Conservation (phyloP, 768 basidiomycete species). For the Amanita exitialis region DNA sequence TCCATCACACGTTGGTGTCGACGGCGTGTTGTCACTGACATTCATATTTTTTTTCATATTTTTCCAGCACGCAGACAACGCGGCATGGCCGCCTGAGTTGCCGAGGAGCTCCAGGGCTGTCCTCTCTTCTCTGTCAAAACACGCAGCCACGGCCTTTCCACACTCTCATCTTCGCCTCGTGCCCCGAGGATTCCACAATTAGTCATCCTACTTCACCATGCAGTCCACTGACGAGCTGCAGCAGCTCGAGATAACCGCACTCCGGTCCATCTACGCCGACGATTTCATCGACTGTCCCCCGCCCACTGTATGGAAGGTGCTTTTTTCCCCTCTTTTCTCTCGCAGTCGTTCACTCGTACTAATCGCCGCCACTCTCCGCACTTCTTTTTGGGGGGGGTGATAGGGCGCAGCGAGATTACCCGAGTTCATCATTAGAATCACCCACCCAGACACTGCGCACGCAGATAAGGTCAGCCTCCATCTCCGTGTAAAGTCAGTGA, state of each 20-base stretch:
- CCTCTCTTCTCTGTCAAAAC: too few relatives aligned
- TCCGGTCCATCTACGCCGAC: constrained; percentile 73
- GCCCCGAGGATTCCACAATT: too few relatives aligned
- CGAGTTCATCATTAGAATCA: constrained; percentile 68
- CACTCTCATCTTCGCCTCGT: too few relatives aligned
- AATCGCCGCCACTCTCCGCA: not conserved
- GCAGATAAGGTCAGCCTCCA: constrained; percentile 51
- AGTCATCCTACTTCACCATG: too few relatives aligned
- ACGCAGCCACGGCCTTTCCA: too few relatives aligned
- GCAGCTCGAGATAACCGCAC: constrained; percentile 61
- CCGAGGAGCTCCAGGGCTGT: too few relatives aligned
- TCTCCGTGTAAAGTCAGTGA: constrained; percentile 61
- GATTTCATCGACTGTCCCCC: constrained; percentile 68
- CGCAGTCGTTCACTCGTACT: constrained; percentile 3
- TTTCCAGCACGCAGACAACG: too few relatives aligned
- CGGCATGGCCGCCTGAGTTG: too few relatives aligned
- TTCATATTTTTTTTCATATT: too few relatives aligned
- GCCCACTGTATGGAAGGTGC: constrained; percentile 78
- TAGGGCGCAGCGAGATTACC: constrained; percentile 62
- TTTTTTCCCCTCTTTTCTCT: constrained; percentile 7
- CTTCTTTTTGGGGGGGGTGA: too few relatives aligned
- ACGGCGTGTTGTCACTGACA: too few relatives aligned
- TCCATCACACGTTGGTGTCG: too few relatives aligned
- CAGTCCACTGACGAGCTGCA: constrained; percentile 54
- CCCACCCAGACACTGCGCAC: constrained; percentile 50